These are phyloP conservation scores for Rutstroemia sp. DNA, from an alignment of 2,329 filamentous ascomycete species.

Conservation along the genomic window DNA sequence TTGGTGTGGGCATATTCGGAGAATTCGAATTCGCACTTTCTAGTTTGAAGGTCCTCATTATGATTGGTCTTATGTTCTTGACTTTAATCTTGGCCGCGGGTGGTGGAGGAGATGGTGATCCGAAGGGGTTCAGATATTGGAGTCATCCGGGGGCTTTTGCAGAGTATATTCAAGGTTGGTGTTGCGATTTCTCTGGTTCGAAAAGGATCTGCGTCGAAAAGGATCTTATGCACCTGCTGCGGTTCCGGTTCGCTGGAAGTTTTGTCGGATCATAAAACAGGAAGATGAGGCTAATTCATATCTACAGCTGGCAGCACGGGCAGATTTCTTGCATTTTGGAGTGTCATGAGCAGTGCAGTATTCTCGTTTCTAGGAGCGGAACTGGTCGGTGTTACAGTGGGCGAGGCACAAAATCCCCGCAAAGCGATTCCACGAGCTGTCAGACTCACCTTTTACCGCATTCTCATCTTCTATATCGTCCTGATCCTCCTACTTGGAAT, in stretches of 20 bases:
- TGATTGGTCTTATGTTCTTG: conserved; percentile 59
- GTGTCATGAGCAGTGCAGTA: conserved; percentile 41
- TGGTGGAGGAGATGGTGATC: conserved; percentile 52
- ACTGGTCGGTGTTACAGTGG: conserved; percentile 54
- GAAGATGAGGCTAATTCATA: conserved; percentile 1
- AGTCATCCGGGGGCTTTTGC: conserved; percentile 34
- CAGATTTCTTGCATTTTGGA: conserved; percentile 52
- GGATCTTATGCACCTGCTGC: not conserved
- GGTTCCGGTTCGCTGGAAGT: too few relatives aligned
- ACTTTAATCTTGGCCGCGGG: conserved; percentile 56
- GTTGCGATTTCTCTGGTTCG: too few relatives aligned
- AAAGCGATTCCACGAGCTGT: conserved; percentile 61
- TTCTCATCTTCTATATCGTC: conserved; percentile 58
- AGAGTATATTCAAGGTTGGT: not conserved
- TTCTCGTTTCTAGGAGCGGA: conserved; percentile 59
- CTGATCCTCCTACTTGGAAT: conserved; percentile 54
- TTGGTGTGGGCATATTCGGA: conserved; percentile 33
- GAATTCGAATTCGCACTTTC: conserved; percentile 51
- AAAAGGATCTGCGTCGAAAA: too few relatives aligned
- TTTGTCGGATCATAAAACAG: too few relatives aligned
- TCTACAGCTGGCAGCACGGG: conserved; percentile 36
- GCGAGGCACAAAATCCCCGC: conserved; percentile 56
- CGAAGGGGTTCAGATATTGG: conserved; percentile 45
- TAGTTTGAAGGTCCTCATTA: conserved; percentile 62
- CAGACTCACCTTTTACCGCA: conserved; percentile 52